A percentile compares a stretch with the other conserved stretches of the same genome.
These are phyloP conservation scores for Scedosporium apiospermum DNA, from an alignment of 2,329 filamentous ascomycete species.

Conservation along the genomic window DNA sequence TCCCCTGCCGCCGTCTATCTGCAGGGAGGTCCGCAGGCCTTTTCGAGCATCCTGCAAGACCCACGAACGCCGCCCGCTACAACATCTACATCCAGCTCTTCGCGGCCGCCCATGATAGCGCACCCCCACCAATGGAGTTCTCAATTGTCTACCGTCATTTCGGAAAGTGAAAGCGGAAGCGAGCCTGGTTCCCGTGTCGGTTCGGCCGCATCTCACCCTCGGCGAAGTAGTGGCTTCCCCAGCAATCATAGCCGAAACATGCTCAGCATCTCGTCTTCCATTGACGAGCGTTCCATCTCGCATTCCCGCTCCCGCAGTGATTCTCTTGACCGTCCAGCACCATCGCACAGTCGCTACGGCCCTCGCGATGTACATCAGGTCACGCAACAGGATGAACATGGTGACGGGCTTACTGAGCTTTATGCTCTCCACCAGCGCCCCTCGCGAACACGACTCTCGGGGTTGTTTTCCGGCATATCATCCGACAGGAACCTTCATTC, in stretches of 20 bases:
- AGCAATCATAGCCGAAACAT: constrained; percentile 44
- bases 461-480: constrained; percentile 34
- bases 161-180: constrained; percentile 48
- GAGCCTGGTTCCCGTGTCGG: constrained; percentile 38
- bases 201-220: constrained; percentile 25
- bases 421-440: constrained; percentile 41
- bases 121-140: constrained; percentile 53
- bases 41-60: constrained; percentile 11
- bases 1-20: constrained; percentile 30
- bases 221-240: constrained; percentile 39
- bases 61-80: neutral
- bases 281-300: constrained; percentile 31
- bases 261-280: constrained; percentile 47
- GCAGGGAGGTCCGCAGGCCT: constrained; percentile 20
- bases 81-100: neutral
- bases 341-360: constrained; percentile 30
- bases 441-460: constrained; percentile 44
- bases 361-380: constrained; percentile 30
- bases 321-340: constrained; percentile 40
- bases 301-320: constrained; percentile 31
- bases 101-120: constrained; percentile 29
- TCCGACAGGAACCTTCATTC: constrained; percentile 46
- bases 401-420: constrained; percentile 53
- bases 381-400: constrained; percentile 52
- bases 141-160: constrained; percentile 54